Evolutionary conservation across 306 rosid species (phyloP).

Genomic region (Cicer yamashitae): DNA sequence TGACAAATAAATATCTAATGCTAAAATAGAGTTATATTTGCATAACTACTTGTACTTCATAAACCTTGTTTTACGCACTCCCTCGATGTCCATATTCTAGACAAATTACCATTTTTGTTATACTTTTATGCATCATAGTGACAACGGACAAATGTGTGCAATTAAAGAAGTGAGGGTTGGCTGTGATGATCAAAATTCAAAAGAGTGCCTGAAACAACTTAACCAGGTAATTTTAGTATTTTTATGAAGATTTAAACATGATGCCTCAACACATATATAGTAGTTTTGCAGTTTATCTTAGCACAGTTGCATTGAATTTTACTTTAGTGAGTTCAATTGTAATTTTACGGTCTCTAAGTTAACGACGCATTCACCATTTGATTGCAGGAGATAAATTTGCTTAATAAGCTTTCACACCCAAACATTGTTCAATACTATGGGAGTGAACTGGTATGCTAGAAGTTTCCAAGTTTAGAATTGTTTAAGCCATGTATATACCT

Average conservation of each 20-base stretch:
- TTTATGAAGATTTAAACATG: slow-evolving; percentile 22
- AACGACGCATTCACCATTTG: slow-evolving; percentile 37
- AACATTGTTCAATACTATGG: slow-evolving; percentile 93
- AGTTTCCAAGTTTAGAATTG: slow-evolving; percentile 10
- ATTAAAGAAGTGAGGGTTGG: slow-evolving; percentile 91
- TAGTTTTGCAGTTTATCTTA: slow-evolving; percentile 33
- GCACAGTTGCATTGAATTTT: slow-evolving; percentile 36
- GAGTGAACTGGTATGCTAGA: slow-evolving; percentile 82
- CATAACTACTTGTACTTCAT: slow-evolving; percentile 5
- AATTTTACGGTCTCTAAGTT: slow-evolving; percentile 31
- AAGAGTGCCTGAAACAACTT: slow-evolving; percentile 96
- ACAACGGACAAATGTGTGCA: slow-evolving; percentile 99
- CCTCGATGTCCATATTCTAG: slow-evolving; percentile 31
- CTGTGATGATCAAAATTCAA: slow-evolving; percentile 77
- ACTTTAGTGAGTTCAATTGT: slow-evolving; percentile 18
- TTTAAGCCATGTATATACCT: slow-evolving; percentile 20
- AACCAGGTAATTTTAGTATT: slow-evolving; percentile 67
- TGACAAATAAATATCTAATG: slow-evolving; percentile 7
- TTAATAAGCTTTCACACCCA: slow-evolving; percentile 82
- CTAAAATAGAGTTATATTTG: slow-evolving; percentile 6
- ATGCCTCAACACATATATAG: slow-evolving; percentile 6
- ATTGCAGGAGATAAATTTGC: slow-evolving; percentile 91
- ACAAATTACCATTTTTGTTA: slow-evolving; percentile 28
- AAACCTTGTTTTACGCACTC: background rate
- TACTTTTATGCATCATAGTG: slow-evolving; percentile 58